Conservation (phyloP, 169 alveolate genomes). For the Perkinsus olseni region DNA sequence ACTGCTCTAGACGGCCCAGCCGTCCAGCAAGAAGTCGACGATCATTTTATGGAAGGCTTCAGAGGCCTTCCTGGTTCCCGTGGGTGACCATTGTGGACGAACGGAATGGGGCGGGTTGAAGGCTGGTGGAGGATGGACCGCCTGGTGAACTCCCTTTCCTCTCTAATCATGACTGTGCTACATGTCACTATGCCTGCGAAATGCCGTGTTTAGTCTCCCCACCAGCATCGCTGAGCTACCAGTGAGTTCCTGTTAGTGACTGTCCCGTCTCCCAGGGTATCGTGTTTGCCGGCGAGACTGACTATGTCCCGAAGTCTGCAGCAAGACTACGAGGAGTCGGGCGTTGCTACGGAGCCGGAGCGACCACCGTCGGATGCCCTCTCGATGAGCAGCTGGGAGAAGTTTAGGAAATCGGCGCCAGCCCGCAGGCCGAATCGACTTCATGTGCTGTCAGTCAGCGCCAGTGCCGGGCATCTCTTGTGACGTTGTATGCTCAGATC, state of each 20-base stretch:
- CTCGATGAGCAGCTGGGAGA: not conserved
- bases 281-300: too few relatives aligned
- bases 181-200: too few relatives aligned
- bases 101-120: too few relatives aligned
- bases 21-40: not conserved
- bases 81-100: not conserved
- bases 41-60: not conserved
- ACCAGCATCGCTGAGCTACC: too few relatives aligned
- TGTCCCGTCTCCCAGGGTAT: too few relatives aligned
- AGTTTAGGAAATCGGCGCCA: not conserved
- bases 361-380: not conserved
- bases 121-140: too few relatives aligned
- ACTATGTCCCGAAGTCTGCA: too few relatives aligned
- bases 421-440: not conserved
- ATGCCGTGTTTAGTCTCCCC: too few relatives aligned
- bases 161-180: too few relatives aligned
- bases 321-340: not conserved
- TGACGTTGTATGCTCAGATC: not conserved
- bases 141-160: too few relatives aligned
- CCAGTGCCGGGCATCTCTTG: not conserved
- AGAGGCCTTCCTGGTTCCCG: not conserved
- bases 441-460: not conserved
- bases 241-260: too few relatives aligned
- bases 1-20: not conserved
- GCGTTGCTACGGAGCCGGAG: not conserved